A percentile compares a stretch with the other conserved stretches of the same genome.
These are phyloP conservation scores for Aspergillus novofumigatus DNA, from an alignment of 2,329 filamentous ascomycete species.

Conservation along the genomic window DNA sequence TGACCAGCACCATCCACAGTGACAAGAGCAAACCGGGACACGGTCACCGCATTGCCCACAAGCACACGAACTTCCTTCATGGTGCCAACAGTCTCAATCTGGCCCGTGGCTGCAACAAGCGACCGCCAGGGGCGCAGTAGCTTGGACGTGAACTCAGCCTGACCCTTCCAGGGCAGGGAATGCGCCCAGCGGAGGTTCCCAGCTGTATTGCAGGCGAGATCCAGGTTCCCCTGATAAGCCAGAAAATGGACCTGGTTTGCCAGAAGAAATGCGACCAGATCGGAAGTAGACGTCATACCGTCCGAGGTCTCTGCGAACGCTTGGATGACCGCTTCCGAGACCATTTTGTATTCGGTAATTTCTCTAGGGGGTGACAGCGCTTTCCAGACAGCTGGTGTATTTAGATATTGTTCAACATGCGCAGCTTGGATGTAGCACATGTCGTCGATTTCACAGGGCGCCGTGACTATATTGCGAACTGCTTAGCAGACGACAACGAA, in stretches of 20 bases:
- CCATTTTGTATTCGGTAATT: slow-evolving; percentile 10
- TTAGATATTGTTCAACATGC: slow-evolving; percentile 18
- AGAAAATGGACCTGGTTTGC: slow-evolving; percentile 16
- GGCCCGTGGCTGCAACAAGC: slow-evolving; percentile 1
- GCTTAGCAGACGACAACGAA: too few relatives aligned
- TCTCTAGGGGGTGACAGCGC: slow-evolving; percentile 13
- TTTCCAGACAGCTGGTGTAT: slow-evolving; percentile 12
- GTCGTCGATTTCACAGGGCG: slow-evolving; percentile 14
- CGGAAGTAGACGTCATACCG: slow-evolving; percentile 7
- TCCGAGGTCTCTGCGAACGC: slow-evolving; percentile 14
- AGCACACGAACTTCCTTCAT: slow-evolving; percentile 8
- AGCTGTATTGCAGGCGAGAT: slow-evolving; percentile 25
- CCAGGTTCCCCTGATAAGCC: slow-evolving; percentile 23
- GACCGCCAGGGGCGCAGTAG: slow-evolving; percentile 15
- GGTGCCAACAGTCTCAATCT: slow-evolving; percentile 1
- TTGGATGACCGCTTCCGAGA: slow-evolving; percentile 3
- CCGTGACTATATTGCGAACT: slow-evolving; percentile 14
- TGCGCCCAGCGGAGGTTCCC: slow-evolving; percentile 21
- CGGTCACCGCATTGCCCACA: not conserved
- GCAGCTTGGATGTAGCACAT: slow-evolving; percentile 18
- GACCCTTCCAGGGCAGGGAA: slow-evolving; percentile 22
- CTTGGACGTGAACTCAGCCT: slow-evolving; percentile 17
- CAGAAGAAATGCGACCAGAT: slow-evolving; percentile 6
- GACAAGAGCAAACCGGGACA: slow-evolving; percentile 11
- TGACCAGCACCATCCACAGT: slow-evolving; percentile 13